Evolutionary conservation across 176 grass and related monocot species (phyloP), one percentile per base, ranked within the genome.

Genomic region (Rhynchospora pubera): DNA sequence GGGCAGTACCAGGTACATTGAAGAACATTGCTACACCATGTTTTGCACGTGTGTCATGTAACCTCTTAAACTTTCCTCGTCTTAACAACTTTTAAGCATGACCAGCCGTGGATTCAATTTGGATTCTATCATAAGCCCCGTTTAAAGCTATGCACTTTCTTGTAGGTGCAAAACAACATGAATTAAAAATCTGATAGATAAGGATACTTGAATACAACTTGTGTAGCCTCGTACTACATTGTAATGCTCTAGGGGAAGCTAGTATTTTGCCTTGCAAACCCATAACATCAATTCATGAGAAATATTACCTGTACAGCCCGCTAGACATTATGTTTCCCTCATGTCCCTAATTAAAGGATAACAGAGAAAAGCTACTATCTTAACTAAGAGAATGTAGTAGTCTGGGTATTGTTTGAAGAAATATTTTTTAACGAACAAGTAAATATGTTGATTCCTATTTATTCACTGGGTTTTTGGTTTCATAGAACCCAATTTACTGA

Each of bases 1-100:
- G 84, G 88, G 61, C 95, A 98, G 61, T 98, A 94, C 84, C 94
- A 91, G 92, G 95, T 98, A 59, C 77, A 78, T 82, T 19, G 45
- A 12, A 80, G 14, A 53, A 42, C 18, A 57, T 44, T 45, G 23
- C 43, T 19, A 11, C 14, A 50, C 70, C 44, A 52, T 83, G 6
- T 39, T 71, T 70, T 83, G 81, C 30, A 51, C 15, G 22, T 68
- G 34, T 82, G 39, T 50, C 44, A 50, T 51, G 19, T 48, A 23
- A 9, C 48, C 23, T 23, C 21, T 32, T 19, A 76, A 44, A 76
- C 53, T 26, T 30, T 76, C 12, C 47, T 55, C 10, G 15, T 76
- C 11, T 76, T 55, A 11, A 22, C 23, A 52, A 30, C 4, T 76
- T 55, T 28, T 52, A 75, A 75, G 12, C 47, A 55, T 55, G 48